phyloP scores from a whole-genome alignment of 306 rosid genomes.

The Prosopis cineraria region DNA sequence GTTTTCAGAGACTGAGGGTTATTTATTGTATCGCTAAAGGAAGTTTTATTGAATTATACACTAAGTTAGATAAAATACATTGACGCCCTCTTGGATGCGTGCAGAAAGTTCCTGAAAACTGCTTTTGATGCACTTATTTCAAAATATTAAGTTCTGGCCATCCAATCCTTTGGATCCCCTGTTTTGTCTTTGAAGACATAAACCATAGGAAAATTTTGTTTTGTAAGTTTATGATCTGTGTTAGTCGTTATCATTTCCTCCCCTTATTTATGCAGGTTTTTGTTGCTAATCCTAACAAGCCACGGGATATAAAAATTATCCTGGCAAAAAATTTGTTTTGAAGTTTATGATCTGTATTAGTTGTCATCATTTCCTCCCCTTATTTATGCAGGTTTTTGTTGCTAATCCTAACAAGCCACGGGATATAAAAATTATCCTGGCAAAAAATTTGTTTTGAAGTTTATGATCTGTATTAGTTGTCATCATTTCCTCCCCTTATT shows the following conservation, averaged over 20 bases:
- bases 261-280: slow-evolving; percentile 60
- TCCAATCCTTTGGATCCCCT: not conserved
- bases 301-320: slow-evolving; percentile 77
- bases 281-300: slow-evolving; percentile 92
- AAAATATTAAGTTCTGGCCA: not conserved
- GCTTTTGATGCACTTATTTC: not conserved
- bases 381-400: slow-evolving; percentile 71
- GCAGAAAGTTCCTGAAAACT: slow-evolving; percentile 15
- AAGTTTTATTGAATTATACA: not conserved
- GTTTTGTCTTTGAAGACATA: not conserved
- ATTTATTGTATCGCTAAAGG: not conserved
- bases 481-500: slow-evolving; percentile 3
- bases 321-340: slow-evolving; percentile 73
- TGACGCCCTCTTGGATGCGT: not conserved
- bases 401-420: slow-evolving; percentile 91
- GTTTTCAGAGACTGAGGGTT: slow-evolving; percentile 18
- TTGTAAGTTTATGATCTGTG: not conserved
- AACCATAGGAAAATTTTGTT: slow-evolving; percentile 4
- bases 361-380: not conserved
- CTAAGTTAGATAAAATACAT: slow-evolving; percentile 2
- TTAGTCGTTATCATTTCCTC: slow-evolving; percentile 6
- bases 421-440: slow-evolving; percentile 74
- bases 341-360: too few species aligned
- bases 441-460: too few species aligned
- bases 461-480: too few species aligned